phyloP scores from a whole-genome alignment of 495 filamentous ascomycete species.

The Penicillium daleae region DNA sequence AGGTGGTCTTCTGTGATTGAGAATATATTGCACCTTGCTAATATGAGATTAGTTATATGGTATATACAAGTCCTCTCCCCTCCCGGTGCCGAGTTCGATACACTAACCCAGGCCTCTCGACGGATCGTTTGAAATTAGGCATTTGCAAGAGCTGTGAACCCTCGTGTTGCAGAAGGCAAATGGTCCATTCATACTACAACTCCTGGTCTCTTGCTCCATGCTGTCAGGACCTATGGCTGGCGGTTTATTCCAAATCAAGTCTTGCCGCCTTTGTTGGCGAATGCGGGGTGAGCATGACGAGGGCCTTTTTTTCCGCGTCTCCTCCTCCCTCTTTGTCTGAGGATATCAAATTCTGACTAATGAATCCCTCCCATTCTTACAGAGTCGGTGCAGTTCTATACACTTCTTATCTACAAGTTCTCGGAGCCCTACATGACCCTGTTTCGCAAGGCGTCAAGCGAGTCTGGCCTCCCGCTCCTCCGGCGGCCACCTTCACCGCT shows the following conservation, averaged over 20 bases:
- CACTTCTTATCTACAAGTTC: slow-evolving; percentile 81
- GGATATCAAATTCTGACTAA: background rate
- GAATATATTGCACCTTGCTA: slow-evolving; percentile 19
- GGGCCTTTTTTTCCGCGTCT: too few relatives aligned
- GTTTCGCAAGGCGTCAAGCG: slow-evolving; percentile 68
- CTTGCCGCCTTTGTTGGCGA: slow-evolving; percentile 82
- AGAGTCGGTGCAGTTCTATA: slow-evolving; percentile 85
- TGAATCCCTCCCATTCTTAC: background rate
- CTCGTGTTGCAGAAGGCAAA: slow-evolving; percentile 54
- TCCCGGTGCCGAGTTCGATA: slow-evolving; percentile 12
- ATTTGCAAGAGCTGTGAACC: slow-evolving; percentile 71
- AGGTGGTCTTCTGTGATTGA: slow-evolving; percentile 42
- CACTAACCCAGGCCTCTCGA: slow-evolving; percentile 25
- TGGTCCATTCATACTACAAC: slow-evolving; percentile 78
- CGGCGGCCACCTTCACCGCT: slow-evolving; percentile 68
- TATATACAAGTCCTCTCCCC: slow-evolving; percentile 28
- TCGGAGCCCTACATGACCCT: slow-evolving; percentile 73
- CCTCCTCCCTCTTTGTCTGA: background rate
- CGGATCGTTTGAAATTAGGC: slow-evolving; percentile 43
- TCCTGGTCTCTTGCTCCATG: slow-evolving; percentile 77
- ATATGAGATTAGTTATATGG: slow-evolving; percentile 59
- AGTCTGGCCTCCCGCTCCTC: slow-evolving; percentile 73
- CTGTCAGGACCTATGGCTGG: slow-evolving; percentile 81
- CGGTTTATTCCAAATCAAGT: slow-evolving; percentile 85
- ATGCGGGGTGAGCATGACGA: slow-evolving; percentile 59